Conservation (phyloP, 2,329 filamentous ascomycete genomes). For the Neofusicoccum laricinum region DNA sequence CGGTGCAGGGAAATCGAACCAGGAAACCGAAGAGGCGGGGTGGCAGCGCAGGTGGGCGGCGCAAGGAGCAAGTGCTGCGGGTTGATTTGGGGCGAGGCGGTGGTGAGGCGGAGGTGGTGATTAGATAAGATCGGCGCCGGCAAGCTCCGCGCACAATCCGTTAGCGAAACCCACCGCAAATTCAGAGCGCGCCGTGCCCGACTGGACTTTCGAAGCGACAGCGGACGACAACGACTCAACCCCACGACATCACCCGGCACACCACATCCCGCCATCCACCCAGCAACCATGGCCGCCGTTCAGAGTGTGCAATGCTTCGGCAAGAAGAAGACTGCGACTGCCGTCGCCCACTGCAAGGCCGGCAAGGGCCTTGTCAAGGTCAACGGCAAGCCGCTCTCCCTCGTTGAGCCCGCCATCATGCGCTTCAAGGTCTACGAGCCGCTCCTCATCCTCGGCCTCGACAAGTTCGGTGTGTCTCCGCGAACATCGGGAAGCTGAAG, state of each 20-base stretch:
- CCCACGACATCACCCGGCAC: conserved; percentile 15
- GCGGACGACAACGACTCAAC: conserved; percentile 9
- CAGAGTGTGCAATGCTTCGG: conserved; percentile 85
- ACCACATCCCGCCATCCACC: conserved; percentile 5
- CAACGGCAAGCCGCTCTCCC: conserved; percentile 92
- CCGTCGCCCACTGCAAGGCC: conserved; percentile 90
- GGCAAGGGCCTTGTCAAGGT: conserved; percentile 95
- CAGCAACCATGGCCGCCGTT: conserved; percentile 66
- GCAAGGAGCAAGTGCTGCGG: not conserved
- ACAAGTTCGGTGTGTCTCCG: conserved; percentile 72
- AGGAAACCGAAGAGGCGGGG: not conserved
- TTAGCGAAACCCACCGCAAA: conserved; percentile 17
- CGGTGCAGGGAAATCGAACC: no score
- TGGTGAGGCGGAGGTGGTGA: not conserved
- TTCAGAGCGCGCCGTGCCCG: conserved; percentile 5
- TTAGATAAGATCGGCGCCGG: conserved; percentile 17
- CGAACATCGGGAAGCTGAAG: not conserved
- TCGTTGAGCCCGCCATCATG: conserved; percentile 94
- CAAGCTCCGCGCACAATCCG: conserved; percentile 14
- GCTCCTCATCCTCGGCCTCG: conserved; percentile 90
- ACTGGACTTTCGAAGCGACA: conserved; percentile 16
- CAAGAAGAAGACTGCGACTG: conserved; percentile 70
- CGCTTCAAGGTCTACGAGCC: conserved; percentile 99
- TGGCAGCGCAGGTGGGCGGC: no score
- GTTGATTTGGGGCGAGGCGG: not conserved